phyloP scores from a whole-genome alignment of 495 filamentous ascomycete genomes.

The Achaetomiella virescens region DNA sequence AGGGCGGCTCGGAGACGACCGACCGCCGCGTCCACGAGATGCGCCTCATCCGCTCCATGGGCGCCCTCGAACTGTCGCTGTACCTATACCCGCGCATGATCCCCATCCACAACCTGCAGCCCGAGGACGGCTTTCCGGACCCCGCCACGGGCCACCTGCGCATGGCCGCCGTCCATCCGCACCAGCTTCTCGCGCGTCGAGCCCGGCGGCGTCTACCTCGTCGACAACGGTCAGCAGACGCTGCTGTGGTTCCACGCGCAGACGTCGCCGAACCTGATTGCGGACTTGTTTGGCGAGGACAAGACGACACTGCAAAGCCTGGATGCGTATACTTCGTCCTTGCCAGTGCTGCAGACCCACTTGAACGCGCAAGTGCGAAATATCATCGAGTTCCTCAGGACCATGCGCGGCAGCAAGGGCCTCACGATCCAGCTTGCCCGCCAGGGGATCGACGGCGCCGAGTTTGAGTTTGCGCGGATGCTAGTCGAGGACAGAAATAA shows the following conservation, averaged over 20 bases:
- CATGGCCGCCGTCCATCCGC: slow-evolving; percentile 68
- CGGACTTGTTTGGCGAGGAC: slow-evolving; percentile 82
- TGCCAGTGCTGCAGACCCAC: slow-evolving; percentile 79
- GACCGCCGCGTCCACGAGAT: slow-evolving; percentile 89
- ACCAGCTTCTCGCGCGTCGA: slow-evolving; percentile 87
- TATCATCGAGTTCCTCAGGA: slow-evolving; percentile 77
- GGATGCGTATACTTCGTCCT: slow-evolving; percentile 70
- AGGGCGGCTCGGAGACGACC: slow-evolving; percentile 85
- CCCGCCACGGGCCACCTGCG: slow-evolving; percentile 71
- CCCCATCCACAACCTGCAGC: slow-evolving; percentile 82
- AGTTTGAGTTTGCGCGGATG: slow-evolving; percentile 90
- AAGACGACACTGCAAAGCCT: slow-evolving; percentile 64
- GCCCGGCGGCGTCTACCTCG: slow-evolving; percentile 90
- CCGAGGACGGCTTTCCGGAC: slow-evolving; percentile 81
- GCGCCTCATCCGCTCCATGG: slow-evolving; percentile 83
- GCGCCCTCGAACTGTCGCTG: slow-evolving; percentile 73
- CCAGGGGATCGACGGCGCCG: slow-evolving; percentile 89
- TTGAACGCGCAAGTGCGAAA: slow-evolving; percentile 94
- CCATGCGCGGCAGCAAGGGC: slow-evolving; percentile 76
- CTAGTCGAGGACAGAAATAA: slow-evolving; percentile 95
- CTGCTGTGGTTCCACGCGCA: slow-evolving; percentile 86
- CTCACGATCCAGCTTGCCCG: slow-evolving; percentile 84
- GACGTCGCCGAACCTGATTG: slow-evolving; percentile 70
- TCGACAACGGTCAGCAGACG: slow-evolving; percentile 92
- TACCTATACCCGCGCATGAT: slow-evolving; percentile 96